Percentiles rank a stretch among this genome's conserved stretches.
phyloP scores from a whole-genome alignment of 495 filamentous ascomycete genomes.

The Penicillium silybi region DNA sequence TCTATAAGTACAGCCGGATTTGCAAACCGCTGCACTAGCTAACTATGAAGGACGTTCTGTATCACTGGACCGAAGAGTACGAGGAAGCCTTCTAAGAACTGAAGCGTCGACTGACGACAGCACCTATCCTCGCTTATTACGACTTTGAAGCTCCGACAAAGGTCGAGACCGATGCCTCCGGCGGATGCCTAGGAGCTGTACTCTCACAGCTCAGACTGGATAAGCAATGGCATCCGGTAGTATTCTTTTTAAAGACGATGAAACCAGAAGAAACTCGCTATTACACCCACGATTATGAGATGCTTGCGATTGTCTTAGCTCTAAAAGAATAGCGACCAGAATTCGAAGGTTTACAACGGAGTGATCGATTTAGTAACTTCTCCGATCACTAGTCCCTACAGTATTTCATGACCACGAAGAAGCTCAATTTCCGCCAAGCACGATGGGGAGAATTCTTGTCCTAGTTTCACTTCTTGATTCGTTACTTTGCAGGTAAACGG shows the following conservation, averaged over 20 bases:
- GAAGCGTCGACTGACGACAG: slow-evolving; percentile 3
- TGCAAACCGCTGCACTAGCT: slow-evolving; percentile 4
- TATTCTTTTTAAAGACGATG: slow-evolving; percentile 25
- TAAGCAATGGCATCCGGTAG: slow-evolving; percentile 9
- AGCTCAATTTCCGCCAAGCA: not conserved
- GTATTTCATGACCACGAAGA: not conserved
- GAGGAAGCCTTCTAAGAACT: slow-evolving; percentile 3
- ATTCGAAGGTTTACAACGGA: slow-evolving; percentile 9
- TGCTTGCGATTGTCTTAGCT: slow-evolving; percentile 14
- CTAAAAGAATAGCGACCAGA: slow-evolving; percentile 11
- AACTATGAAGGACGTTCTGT: not conserved
- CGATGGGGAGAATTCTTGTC: slow-evolving; percentile 20
- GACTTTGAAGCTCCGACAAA: not conserved
- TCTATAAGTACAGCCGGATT: slow-evolving; percentile 20
- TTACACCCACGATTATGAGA: slow-evolving; percentile 27
- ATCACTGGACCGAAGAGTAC: not conserved
- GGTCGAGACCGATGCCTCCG: slow-evolving; percentile 18
- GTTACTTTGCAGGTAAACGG: slow-evolving; percentile 15
- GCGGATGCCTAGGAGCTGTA: slow-evolving; percentile 9
- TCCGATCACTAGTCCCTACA: slow-evolving; percentile 6
- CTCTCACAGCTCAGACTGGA: slow-evolving; percentile 8
- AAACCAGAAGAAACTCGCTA: slow-evolving; percentile 20
- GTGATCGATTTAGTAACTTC: slow-evolving; percentile 1
- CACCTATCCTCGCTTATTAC: slow-evolving; percentile 12
- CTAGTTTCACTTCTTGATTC: slow-evolving; percentile 25